Base-by-base conservation (phyloP, 495 filamentous ascomycete genomes). In the Letharia lupina region DNA sequence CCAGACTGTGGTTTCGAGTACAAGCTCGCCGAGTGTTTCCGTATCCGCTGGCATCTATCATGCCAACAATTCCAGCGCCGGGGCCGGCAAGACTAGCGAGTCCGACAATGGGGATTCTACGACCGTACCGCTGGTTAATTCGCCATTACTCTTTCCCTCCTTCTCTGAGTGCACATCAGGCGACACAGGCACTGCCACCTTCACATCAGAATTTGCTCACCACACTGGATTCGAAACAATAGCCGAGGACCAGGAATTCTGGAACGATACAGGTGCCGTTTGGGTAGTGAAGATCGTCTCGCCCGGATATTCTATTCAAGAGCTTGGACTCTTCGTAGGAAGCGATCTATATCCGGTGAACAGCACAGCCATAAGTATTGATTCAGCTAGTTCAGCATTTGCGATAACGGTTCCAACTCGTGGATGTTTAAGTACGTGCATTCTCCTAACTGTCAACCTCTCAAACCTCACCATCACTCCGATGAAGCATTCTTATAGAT, bases 191-290 rank as follows among this genome's bases (percentile, higher is more conserved):
- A 61, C 60, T 42, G n/a, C 31, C 11, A 61, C 60, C 7, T 61
- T 47, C 23, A 61, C 60, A 3, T 42, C 60, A 16, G 60, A 40
- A 18, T 61, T 61, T 31, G n/a, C 60, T 31, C 60, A 42, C 39
- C 39, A 23, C 39, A 42, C 40, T 23, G 60, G 60, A 2, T 61
- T 16, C 35, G 41, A 61, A 31, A 31, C 15, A 1, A 61, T 61
- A 15, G 60, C 20, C 7, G 4, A 45, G 6, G 40, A 42, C 9
- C n/a, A 42, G 16, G 28, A 28, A 6, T 61, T 40, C n/a, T 61
- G 60, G 60, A 61, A 61, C 23, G 37, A 61, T 11, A 42, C 41
- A 0, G 60, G 60, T n/a, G 20, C 60, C 4, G 40, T 45, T 6
- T 61, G 60, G 41, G 60, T 35, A 28, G n/a, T 61, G 20, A 15